These are phyloP conservation scores for Penicillium mononematosum DNA, from an alignment of 495 filamentous ascomycete genomes.

Conservation along the genomic window DNA sequence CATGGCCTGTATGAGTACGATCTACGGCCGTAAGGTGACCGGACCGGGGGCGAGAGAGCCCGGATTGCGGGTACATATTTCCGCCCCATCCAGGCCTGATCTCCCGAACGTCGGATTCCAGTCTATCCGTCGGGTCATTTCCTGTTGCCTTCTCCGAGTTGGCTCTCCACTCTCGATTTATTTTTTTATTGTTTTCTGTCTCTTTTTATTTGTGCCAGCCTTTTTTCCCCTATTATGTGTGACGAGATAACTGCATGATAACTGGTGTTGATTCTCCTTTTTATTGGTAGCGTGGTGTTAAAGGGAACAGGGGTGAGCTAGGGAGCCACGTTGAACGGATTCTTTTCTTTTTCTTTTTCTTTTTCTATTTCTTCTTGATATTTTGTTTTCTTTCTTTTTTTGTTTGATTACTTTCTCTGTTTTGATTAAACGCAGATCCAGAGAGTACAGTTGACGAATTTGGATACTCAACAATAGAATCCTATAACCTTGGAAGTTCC, in stretches of 20 bases:
- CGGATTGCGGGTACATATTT: slow-evolving; percentile 4
- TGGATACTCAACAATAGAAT: neutral
- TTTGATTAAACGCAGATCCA: slow-evolving; percentile 8
- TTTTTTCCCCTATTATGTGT: slow-evolving; percentile 9
- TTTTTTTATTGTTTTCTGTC: slow-evolving; percentile 10
- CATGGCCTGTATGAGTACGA: slow-evolving; percentile 29
- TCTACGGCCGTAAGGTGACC: slow-evolving; percentile 18
- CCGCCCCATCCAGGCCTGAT: slow-evolving; percentile 2
- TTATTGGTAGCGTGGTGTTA: slow-evolving; percentile 14
- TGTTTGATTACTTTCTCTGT: neutral
- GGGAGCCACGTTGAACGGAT: slow-evolving; percentile 4
- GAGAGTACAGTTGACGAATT: slow-evolving; percentile 1
- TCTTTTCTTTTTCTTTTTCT: neutral
- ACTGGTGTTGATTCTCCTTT: slow-evolving; percentile 8
- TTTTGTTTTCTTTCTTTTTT: neutral
- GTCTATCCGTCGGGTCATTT: slow-evolving; percentile 7
- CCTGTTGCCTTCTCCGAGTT: neutral
- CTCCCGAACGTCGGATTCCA: neutral
- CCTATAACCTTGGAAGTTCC: neutral
- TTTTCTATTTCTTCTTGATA: neutral
- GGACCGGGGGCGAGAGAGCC: slow-evolving; percentile 1
- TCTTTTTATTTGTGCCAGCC: slow-evolving; percentile 1
- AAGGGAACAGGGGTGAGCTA: slow-evolving; percentile 1
- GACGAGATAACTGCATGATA: slow-evolving; percentile 14
- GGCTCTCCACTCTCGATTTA: neutral